Conservation (phyloP, 495 filamentous ascomycete genomes). For the Annulohypoxylon moriforme region DNA sequence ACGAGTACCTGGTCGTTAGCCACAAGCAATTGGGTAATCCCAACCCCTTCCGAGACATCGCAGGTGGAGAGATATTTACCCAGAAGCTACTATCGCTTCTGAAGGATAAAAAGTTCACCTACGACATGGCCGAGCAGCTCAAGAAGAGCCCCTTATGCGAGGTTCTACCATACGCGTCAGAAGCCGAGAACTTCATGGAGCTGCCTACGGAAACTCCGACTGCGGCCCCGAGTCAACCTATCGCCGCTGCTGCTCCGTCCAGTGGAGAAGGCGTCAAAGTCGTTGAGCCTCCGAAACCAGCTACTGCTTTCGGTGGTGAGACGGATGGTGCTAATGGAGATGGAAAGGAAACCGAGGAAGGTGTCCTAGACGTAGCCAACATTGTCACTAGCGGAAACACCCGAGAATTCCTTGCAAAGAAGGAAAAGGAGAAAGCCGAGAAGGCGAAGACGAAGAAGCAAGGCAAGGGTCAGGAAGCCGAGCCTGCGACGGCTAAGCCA, state of each 20-base stretch:
- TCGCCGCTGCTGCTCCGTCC: constrained; percentile 51
- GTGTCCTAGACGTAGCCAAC: constrained; percentile 91
- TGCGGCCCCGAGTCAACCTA: constrained; percentile 64
- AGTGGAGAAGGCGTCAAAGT: constrained; percentile 49
- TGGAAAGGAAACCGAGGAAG: constrained; percentile 71
- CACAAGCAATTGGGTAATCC: constrained; percentile 52
- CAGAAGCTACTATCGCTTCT: constrained; percentile 76
- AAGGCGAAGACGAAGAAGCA: constrained; percentile 64
- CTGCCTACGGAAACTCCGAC: constrained; percentile 70
- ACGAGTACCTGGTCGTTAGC: constrained; percentile 73
- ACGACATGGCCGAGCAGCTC: constrained; percentile 94
- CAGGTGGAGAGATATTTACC: constrained; percentile 92
- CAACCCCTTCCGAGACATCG: constrained; percentile 69
- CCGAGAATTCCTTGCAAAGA: constrained; percentile 87
- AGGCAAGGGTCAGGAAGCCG: constrained; percentile 68
- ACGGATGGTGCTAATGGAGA: constrained; percentile 52
- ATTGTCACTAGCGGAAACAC: constrained; percentile 94
- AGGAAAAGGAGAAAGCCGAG: constrained; percentile 90
- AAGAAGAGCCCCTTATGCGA: constrained; percentile 92
- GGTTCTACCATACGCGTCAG: constrained; percentile 75
- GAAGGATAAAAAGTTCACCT: constrained; percentile 73
- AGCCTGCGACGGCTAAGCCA: constrained; percentile 64
- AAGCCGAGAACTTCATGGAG: constrained; percentile 64
- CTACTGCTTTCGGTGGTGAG: constrained; percentile 63
- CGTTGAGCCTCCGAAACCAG: constrained; percentile 45